Conservation (phyloP, 306 rosid genomes). For the Vigna mungo region DNA sequence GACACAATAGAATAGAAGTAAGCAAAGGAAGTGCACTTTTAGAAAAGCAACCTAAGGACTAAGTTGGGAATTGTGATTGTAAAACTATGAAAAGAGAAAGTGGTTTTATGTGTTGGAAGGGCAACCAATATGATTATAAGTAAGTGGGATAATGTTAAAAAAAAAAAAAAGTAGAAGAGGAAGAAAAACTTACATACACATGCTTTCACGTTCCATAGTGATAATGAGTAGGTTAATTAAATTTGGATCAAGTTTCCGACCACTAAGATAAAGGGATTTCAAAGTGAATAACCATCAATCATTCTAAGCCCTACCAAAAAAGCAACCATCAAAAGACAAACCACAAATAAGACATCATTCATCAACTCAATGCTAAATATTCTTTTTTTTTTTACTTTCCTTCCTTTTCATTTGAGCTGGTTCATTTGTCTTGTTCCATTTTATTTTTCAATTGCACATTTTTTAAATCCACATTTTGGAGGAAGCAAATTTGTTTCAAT, state of each 20-base stretch:
- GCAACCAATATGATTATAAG: neutral
- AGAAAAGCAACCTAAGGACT: neutral
- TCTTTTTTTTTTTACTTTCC: neutral
- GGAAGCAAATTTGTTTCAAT: neutral
- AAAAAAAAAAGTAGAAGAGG: neutral
- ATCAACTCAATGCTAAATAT: neutral
- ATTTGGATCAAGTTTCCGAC: neutral
- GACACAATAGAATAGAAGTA: no score
- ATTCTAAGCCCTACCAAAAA: neutral
- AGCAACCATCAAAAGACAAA: neutral
- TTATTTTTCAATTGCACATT: neutral
- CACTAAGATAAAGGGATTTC: constrained; percentile 1
- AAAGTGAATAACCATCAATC: constrained; percentile 19
- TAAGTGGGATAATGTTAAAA: neutral
- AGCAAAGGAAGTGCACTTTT: constrained; percentile 1
- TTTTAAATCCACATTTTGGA: neutral
- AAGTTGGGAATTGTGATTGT: neutral
- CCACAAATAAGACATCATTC: neutral
- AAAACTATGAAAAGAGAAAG: neutral
- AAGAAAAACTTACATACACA: neutral
- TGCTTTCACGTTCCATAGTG: neutral
- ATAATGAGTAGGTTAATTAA: constrained; percentile 1
- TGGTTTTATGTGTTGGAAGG: neutral
- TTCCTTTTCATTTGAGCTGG: neutral
- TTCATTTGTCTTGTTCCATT: neutral